Conservation (phyloP, 352 stramenopile genomes). For the Phytophthora boehmeriae region DNA sequence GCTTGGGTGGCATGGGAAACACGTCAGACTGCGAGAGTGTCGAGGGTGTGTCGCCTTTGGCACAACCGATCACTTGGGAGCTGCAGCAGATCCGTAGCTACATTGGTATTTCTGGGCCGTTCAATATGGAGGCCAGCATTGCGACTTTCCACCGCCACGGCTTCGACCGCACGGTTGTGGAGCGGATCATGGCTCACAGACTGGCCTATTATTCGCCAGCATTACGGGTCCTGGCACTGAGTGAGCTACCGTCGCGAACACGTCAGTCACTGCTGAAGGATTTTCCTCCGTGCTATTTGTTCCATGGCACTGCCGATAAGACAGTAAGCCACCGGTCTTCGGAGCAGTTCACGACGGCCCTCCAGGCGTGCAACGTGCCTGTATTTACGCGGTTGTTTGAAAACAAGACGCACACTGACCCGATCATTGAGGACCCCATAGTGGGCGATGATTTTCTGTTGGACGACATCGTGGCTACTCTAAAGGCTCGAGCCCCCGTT, state of each 20-base stretch:
- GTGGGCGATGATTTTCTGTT: slow-evolving; percentile 68
- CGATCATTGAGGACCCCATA: slow-evolving; percentile 91
- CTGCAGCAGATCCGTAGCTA: slow-evolving; percentile 75
- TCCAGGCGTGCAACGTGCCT: slow-evolving; percentile 45
- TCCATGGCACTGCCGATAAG: slow-evolving; percentile 71
- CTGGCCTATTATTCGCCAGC: slow-evolving; percentile 64
- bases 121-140: slow-evolving; percentile 83
- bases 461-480: slow-evolving; percentile 54
- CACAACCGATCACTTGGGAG: slow-evolving; percentile 58
- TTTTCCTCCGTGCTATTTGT: slow-evolving; percentile 64
- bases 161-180: slow-evolving; percentile 76
- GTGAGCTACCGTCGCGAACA: slow-evolving; percentile 35
- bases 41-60: slow-evolving; percentile 36
- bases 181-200: slow-evolving; percentile 83
- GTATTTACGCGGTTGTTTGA: slow-evolving; percentile 77
- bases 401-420: slow-evolving; percentile 91
- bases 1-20: slow-evolving; percentile 30
- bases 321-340: slow-evolving; percentile 65
- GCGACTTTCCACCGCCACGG: slow-evolving; percentile 85
- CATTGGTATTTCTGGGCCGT: slow-evolving; percentile 88
- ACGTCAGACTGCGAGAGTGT: slow-evolving; percentile 42
- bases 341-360: slow-evolving; percentile 54
- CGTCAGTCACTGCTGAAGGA: slow-evolving; percentile 32
- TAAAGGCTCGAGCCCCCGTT: slow-evolving; percentile 47
- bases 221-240: slow-evolving; percentile 49